Conservation (phyloP, 176 grass and related monocot species). For the Carex pumila region DNA sequence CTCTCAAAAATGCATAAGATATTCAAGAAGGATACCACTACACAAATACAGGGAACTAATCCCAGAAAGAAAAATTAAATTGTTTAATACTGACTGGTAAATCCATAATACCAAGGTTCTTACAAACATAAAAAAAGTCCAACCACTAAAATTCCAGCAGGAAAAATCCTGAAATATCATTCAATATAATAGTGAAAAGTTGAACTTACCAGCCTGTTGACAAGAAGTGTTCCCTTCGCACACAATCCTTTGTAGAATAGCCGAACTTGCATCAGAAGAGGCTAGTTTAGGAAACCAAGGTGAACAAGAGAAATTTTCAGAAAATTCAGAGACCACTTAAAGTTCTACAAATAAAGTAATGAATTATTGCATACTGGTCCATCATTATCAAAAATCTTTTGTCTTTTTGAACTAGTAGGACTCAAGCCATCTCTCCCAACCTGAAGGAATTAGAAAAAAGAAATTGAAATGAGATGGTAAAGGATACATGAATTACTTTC, state of each 20-base stretch:
- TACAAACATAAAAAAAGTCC: neutral
- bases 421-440: neutral
- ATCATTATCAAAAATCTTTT: slow-evolving; percentile 2
- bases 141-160: neutral
- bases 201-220: slow-evolving; percentile 42
- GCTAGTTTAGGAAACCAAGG: slow-evolving; percentile 27
- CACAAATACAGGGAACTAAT: neutral
- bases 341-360: neutral
- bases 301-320: neutral
- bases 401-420: neutral
- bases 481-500: neutral
- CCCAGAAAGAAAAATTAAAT: neutral
- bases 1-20: neutral
- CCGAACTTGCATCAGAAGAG: slow-evolving; percentile 78
- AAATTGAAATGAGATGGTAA: neutral
- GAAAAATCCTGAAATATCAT: neutral
- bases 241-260: slow-evolving; percentile 58
- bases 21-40: neutral
- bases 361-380: slow-evolving; percentile 18
- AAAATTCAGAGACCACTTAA: neutral
- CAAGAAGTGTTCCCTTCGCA: slow-evolving; percentile 68
- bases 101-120: neutral
- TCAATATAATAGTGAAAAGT: neutral
- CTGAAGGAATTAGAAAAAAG: neutral
- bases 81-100: no score